Percentiles rank a stretch among this genome's conserved stretches.
phyloP scores from a whole-genome alignment of 768 basidiomycete species.

The Boletus rufocinnamomeus region DNA sequence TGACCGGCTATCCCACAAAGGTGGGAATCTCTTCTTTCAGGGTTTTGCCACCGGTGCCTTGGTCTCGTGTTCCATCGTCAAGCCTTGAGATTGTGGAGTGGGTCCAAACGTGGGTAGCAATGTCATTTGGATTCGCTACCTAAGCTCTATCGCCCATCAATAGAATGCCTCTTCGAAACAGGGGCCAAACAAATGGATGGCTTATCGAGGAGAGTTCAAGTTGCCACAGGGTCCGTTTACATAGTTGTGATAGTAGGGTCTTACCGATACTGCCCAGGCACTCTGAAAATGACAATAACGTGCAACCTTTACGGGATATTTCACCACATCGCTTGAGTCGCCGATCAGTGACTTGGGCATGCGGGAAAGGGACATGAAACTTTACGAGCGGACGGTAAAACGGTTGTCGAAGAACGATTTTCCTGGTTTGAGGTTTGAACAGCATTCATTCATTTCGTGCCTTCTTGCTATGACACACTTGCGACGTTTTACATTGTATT shows the following conservation, averaged over 20 bases:
- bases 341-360: slow-evolving; percentile 15
- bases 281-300: slow-evolving; percentile 16
- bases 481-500: slow-evolving; percentile 8
- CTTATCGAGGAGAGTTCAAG: neutral
- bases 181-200: slow-evolving; percentile 2
- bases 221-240: slow-evolving; percentile 26
- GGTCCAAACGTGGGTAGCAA: neutral
- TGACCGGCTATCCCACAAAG: slow-evolving; percentile 21
- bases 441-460: neutral
- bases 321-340: slow-evolving; percentile 8
- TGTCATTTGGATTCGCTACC: neutral
- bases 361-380: slow-evolving; percentile 1
- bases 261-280: slow-evolving; percentile 14
- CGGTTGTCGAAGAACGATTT: slow-evolving; percentile 1
- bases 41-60: slow-evolving; percentile 1
- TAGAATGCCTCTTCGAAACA: slow-evolving; percentile 12
- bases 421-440: neutral
- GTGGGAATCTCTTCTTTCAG: slow-evolving; percentile 19
- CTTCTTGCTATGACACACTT: neutral
- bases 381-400: slow-evolving; percentile 4
- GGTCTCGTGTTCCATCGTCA: neutral
- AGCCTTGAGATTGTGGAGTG: neutral
- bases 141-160: slow-evolving; percentile 2
- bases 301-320: slow-evolving; percentile 17
- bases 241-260: slow-evolving; percentile 12